Evolutionary conservation across 1,139 yeast genomes (phyloP), one percentile per base, ranked within the genome.

Genomic region (Lodderomyces theae): DNA sequence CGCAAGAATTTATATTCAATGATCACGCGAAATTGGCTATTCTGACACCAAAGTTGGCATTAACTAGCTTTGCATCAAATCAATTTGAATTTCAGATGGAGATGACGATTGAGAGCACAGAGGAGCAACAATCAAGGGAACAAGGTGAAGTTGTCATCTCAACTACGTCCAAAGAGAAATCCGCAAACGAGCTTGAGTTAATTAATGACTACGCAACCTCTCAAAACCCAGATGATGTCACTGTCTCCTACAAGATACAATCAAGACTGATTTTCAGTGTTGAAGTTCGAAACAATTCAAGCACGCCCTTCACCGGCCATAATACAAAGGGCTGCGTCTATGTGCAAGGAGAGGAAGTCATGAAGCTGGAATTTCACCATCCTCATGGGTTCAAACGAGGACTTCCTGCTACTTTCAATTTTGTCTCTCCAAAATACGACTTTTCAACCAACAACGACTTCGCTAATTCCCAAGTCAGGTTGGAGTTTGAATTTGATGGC

Each of bases 391-490:
- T 70, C 34, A 48, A 55, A 13, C 61, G 72, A n/a, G 57, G 58
- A n/a, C n/a, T n/a, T n/a, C n/a, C 1, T 60, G 61, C 42, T n/a
- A n/a, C n/a, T n/a, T n/a, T n/a, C n/a, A n/a, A n/a, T n/a, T n/a
- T n/a, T n/a, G n/a, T n/a, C n/a, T 48, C 53, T 3, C 55, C 61
- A 8, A 68, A 63, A 40, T 68, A 68, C 49, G 69, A 69, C 43
- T 55, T 70, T 38, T 51, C 57, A 10, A 53, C 68, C 38, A 56
- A 54, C 37, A 57, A 57, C 42, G 60, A 63, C n/a, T 68, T 68
- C 44, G 56, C 63, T 42, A 62, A 63, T 42, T 61, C 53, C 42
- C 73, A 74, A 10, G 66, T 68, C 51, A 55, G 54, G 35, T 49
- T 67, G 15, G 43, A 51, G 5, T 53, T 69, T 51, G 51, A 44